These are phyloP conservation scores for Fusarium sp. DNA, from an alignment of 2,329 filamentous ascomycete genomes.

Conservation along the genomic window DNA sequence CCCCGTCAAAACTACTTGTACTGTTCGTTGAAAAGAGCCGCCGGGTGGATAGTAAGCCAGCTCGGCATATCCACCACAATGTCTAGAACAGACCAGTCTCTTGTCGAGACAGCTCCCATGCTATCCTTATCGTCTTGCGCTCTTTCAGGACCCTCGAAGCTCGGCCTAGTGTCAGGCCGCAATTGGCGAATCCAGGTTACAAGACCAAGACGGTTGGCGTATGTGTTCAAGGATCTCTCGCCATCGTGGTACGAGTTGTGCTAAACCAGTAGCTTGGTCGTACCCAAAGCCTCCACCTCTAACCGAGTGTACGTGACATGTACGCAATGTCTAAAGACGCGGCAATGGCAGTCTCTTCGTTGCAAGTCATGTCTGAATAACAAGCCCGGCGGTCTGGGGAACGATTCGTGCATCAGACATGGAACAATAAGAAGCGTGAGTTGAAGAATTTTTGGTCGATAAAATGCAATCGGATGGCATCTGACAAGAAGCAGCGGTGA, in stretches of 20 bases:
- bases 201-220: too few relatives aligned
- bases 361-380: too few relatives aligned
- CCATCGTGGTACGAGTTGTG: too few relatives aligned
- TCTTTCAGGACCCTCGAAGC: neutral
- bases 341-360: too few relatives aligned
- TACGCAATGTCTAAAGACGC: too few relatives aligned
- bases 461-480: too few relatives aligned
- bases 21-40: neutral
- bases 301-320: too few relatives aligned
- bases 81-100: neutral
- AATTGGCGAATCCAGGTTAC: neutral
- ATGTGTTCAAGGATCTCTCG: neutral
- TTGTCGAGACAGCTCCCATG: neutral
- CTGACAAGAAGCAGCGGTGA: neutral
- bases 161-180: neutral
- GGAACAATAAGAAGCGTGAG: neutral
- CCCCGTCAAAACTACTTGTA: too few relatives aligned
- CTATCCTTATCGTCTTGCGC: neutral
- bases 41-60: neutral
- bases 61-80: neutral
- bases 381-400: too few relatives aligned
- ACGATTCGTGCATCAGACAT: too few relatives aligned
- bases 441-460: neutral
- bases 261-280: too few relatives aligned
- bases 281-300: neutral